Base-by-base conservation (phyloP, 2,329 filamentous ascomycete genomes). In the Stachybotrys elegans region DNA sequence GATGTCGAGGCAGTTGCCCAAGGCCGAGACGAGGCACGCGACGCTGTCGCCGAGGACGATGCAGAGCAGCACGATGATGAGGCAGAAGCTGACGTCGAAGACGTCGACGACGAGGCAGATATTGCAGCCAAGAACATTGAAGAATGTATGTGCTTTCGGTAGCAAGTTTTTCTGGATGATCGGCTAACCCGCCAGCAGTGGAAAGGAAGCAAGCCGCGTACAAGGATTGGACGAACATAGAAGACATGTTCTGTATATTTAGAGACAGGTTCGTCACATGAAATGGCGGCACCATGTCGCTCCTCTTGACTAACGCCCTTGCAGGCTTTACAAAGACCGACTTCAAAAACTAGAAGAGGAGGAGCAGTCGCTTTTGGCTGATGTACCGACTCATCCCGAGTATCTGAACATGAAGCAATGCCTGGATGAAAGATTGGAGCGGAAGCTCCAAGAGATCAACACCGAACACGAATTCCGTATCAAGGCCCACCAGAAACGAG, bases 401-500 rank as follows among this genome's bases (percentile, higher is more conserved):
- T 92, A 91, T 53, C 74, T 96, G 27, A 87, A 88, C 34, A 94
- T 95, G 83, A 84, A 94, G 62, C 82, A 88, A 60, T 90, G 86
- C 59, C 79, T 98, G 44, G 83, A 95, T 66, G 84, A 86, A 47
- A 83, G 92, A 57, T 79, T 87, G 50, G 82, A 91, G 47, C 84
- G 89, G 56, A 94, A 89, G 66, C 71, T 94, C 42, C 79, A 82
- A 50, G 79, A 88, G 53, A 87, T 92, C 56, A 78, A 86, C 42
- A 82, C 80, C 20, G 79, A 93, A 52, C 78, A 86, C 51, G 78
- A 83, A 48, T 86, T 88, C 59, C 86, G 88, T 53, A 70, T 87
- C 52, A 76, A 86, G 58, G 81, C 88, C 3, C 75, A 95, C 22
- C 76, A 86, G 53, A 83, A 77, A 48, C 84, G 84, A 53, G 87